phyloP scores from a whole-genome alignment of 495 filamentous ascomycete species.

The Hypoxylon fragiforme region DNA sequence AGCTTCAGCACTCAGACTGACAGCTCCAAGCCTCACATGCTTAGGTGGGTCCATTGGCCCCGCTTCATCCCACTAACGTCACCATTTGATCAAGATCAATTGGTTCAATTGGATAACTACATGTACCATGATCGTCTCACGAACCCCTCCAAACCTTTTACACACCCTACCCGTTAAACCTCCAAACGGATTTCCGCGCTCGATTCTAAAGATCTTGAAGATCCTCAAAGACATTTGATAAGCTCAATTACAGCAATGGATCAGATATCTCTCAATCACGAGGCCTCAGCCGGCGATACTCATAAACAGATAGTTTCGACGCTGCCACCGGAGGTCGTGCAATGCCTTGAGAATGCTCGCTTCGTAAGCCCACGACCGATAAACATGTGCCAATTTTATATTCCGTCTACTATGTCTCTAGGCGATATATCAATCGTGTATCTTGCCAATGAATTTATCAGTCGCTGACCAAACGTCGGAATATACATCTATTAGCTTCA shows the following conservation, averaged over 20 bases:
- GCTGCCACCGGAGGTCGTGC: slow-evolving; percentile 80
- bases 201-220: not conserved
- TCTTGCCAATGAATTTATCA: not conserved
- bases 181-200: slow-evolving; percentile 14
- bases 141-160: not conserved
- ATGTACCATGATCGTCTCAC: not conserved
- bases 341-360: slow-evolving; percentile 90
- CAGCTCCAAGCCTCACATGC: too few relatives aligned
- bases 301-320: slow-evolving; percentile 67
- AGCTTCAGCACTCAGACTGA: too few relatives aligned
- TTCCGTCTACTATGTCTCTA: too few relatives aligned
- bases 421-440: not conserved
- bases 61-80: slow-evolving; percentile 19
- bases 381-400: too few relatives aligned
- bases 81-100: too few relatives aligned
- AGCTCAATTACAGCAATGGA: too few relatives aligned
- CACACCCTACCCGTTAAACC: too few relatives aligned
- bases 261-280: slow-evolving; percentile 68
- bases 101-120: too few relatives aligned
- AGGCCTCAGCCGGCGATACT: slow-evolving; percentile 71
- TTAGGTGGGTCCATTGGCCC: too few relatives aligned
- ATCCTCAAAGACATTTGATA: too few relatives aligned
- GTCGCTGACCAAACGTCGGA: slow-evolving; percentile 10
- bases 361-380: slow-evolving; percentile 64
- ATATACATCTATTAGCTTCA: slow-evolving; percentile 71